A percentile compares a stretch with the other conserved stretches of the same genome.
phyloP scores from a whole-genome alignment of 2,329 filamentous ascomycete genomes.

The Aspergillus sp. region DNA sequence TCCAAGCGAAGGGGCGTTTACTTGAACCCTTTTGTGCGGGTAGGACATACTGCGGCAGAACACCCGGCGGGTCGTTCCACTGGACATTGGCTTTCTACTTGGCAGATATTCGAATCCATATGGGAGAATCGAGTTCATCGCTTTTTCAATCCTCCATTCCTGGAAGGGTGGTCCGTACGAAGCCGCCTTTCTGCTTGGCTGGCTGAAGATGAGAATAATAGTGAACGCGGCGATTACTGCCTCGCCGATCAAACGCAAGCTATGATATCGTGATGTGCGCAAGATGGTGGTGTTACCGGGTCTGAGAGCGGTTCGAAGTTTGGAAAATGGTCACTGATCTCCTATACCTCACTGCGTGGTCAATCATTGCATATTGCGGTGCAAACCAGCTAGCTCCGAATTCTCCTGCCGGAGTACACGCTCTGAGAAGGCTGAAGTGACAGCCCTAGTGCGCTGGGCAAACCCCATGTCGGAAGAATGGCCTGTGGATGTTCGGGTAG shows the following conservation, averaged over 20 bases:
- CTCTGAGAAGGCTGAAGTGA: background rate
- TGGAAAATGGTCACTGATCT: background rate
- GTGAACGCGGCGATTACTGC: constrained; percentile 54
- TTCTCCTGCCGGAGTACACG: background rate
- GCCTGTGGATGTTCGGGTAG: too few species aligned
- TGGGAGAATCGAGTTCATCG: constrained; percentile 60
- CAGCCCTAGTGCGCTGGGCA: background rate
- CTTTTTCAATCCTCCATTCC: constrained; percentile 24
- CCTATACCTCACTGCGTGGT: background rate
- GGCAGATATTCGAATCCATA: constrained; percentile 52
- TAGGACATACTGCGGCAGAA: constrained; percentile 34
- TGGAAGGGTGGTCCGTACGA: constrained; percentile 29
- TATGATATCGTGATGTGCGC: background rate
- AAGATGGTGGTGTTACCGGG: background rate
- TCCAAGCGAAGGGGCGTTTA: constrained; percentile 33
- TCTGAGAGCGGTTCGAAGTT: background rate
- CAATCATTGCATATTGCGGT: background rate
- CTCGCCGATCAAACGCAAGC: constrained; percentile 54
- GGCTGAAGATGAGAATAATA: constrained; percentile 15
- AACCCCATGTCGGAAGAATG: background rate
- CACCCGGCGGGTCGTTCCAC: constrained; percentile 23
- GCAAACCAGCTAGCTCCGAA: background rate
- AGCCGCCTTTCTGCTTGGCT: constrained; percentile 40
- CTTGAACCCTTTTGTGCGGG: constrained; percentile 42
- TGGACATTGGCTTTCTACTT: constrained; percentile 54